Percentiles rank a stretch among this genome's conserved stretches.
phyloP scores from a whole-genome alignment of 1,139 yeast species.

The Geotrichum candidum region DNA sequence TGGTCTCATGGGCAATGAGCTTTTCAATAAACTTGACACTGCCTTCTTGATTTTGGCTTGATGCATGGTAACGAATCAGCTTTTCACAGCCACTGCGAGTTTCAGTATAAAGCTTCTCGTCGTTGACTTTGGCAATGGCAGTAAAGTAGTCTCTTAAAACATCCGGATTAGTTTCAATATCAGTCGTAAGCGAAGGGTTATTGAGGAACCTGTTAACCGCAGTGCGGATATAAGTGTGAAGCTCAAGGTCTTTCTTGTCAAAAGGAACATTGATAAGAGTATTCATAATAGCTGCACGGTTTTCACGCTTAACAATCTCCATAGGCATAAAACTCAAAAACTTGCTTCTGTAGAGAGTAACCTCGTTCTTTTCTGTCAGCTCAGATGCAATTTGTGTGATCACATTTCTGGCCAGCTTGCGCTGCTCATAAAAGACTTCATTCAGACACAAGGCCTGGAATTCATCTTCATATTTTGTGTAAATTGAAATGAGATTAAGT shows the following conservation, averaged over 20 bases:
- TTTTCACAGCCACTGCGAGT: slow-evolving; percentile 15
- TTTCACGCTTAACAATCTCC: slow-evolving; percentile 13
- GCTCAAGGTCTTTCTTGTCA: slow-evolving; percentile 3
- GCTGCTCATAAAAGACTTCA: slow-evolving; percentile 25
- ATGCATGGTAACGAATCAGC: slow-evolving; percentile 10
- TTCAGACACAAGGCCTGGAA: slow-evolving; percentile 20
- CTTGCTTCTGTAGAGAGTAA: slow-evolving; percentile 6
- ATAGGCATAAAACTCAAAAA: slow-evolving; percentile 16
- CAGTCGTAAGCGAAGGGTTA: slow-evolving; percentile 13
- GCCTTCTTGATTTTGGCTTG: neutral
- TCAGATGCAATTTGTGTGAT: slow-evolving; percentile 14
- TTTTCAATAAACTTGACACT: slow-evolving; percentile 6
- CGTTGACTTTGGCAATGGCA: neutral
- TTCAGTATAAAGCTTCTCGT: slow-evolving; percentile 6
- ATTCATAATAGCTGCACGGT: slow-evolving; percentile 10
- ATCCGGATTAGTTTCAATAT: slow-evolving; percentile 13
- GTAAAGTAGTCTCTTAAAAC: slow-evolving; percentile 12
- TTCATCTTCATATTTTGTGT: slow-evolving; percentile 16
- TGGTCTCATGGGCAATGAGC: slow-evolving; percentile 7
- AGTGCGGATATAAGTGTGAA: slow-evolving; percentile 11
- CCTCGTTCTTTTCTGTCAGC: neutral
- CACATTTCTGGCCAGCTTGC: slow-evolving; percentile 18
- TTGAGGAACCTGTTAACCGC: slow-evolving; percentile 14
- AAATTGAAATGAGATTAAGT: slow-evolving; percentile 19
- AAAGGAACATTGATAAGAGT: slow-evolving; percentile 3